phyloP scores from a whole-genome alignment of 2,329 filamentous ascomycete species.

The Xenoacremonium recifei region DNA sequence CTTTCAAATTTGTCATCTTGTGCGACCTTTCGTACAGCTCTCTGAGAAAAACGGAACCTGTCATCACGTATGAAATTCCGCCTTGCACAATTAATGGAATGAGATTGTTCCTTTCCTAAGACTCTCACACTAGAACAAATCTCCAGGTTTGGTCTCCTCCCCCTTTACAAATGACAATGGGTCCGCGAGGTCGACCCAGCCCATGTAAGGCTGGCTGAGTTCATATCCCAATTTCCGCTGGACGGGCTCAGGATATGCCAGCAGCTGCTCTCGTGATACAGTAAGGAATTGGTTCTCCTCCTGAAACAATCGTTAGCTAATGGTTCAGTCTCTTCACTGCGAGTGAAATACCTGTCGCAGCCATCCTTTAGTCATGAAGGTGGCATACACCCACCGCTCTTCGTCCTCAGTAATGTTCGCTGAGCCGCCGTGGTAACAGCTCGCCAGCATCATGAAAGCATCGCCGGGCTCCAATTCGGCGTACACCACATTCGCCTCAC shows the following conservation, averaged over 20 bases:
- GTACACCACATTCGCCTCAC: background rate
- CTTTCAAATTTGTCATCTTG: too few species aligned
- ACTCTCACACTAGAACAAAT: too few species aligned
- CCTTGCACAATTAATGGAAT: too few species aligned
- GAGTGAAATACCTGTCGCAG: slow-evolving; percentile 3
- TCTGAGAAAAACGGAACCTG: too few species aligned
- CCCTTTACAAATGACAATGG: too few species aligned
- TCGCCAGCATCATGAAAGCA: slow-evolving; percentile 4
- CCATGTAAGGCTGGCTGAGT: background rate
- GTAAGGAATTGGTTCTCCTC: slow-evolving; percentile 1
- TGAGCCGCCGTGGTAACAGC: slow-evolving; percentile 5
- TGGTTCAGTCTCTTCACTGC: too few species aligned
- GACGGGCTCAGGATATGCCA: background rate
- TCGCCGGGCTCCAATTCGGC: slow-evolving; percentile 4
- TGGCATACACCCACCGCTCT: slow-evolving; percentile 2
- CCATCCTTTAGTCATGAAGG: slow-evolving; percentile 1
- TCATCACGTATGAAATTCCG: too few species aligned
- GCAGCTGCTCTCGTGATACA: background rate
- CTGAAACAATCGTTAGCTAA: too few species aligned
- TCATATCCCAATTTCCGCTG: background rate
- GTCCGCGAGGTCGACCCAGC: background rate
- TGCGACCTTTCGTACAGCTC: too few species aligned
- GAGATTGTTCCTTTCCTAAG: too few species aligned
- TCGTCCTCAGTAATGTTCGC: slow-evolving; percentile 4
- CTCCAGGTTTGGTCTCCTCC: too few species aligned